phyloP scores from a whole-genome alignment of 2,329 filamentous ascomycete species.

The Penicillium freii region DNA sequence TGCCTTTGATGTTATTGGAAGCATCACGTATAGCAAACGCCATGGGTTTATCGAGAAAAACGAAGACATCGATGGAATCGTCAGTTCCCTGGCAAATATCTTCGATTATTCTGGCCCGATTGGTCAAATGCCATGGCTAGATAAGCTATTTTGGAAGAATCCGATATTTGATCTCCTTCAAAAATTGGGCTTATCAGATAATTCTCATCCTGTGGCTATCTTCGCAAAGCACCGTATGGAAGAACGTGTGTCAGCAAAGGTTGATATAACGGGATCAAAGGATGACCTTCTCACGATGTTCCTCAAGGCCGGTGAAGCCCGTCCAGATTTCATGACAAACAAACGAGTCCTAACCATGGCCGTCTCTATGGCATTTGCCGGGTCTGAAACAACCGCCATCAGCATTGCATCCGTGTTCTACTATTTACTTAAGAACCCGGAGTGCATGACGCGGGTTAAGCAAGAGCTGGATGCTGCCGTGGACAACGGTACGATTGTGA shows the following conservation, averaged over 20 bases:
- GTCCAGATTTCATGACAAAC: conserved; percentile 31
- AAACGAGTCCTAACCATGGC: conserved; percentile 31
- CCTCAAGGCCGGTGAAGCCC: conserved; percentile 24
- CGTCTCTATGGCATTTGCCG: conserved; percentile 55
- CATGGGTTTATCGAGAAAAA: conserved; percentile 75
- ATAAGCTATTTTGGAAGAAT: conserved; percentile 70
- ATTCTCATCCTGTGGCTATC: not conserved
- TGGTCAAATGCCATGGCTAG: conserved; percentile 72
- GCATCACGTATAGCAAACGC: conserved; percentile 73
- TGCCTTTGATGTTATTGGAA: conserved; percentile 80
- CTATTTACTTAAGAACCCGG: conserved; percentile 64
- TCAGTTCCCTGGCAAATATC: conserved; percentile 54
- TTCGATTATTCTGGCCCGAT: conserved; percentile 32
- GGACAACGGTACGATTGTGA: conserved; percentile 42
- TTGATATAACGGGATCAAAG: not conserved
- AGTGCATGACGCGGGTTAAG: not conserved
- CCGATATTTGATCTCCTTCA: conserved; percentile 30
- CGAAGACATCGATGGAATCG: conserved; percentile 72
- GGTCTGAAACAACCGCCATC: conserved; percentile 78
- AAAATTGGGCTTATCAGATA: not conserved
- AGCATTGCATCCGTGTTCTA: conserved; percentile 71
- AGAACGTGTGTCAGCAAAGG: not conserved
- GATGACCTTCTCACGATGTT: conserved; percentile 14
- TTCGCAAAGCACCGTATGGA: not conserved
- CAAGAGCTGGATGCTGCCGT: not conserved